phyloP scores from a whole-genome alignment of 306 rosid genomes.

The Clitoria ternatea region DNA sequence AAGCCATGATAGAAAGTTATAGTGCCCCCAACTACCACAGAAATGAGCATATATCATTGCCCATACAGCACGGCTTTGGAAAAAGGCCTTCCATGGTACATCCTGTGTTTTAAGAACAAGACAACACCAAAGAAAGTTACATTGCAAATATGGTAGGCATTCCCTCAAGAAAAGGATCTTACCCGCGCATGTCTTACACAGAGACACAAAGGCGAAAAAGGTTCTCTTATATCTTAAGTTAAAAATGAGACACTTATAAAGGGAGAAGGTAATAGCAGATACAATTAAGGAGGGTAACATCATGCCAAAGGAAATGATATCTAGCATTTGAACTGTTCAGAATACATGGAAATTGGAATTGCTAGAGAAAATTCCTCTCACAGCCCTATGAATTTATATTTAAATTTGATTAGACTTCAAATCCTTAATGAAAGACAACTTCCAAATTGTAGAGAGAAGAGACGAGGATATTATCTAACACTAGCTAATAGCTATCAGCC shows the following conservation, averaged over 20 bases:
- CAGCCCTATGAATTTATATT: neutral
- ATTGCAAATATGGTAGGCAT: neutral
- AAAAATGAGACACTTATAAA: neutral
- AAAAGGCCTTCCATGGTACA: slow-evolving; percentile 87
- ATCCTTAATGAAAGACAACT: neutral
- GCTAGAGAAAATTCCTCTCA: neutral
- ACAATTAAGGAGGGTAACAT: neutral
- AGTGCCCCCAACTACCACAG: slow-evolving; percentile 99
- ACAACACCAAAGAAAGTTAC: slow-evolving; percentile 25
- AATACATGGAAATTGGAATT: neutral
- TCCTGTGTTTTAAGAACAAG: slow-evolving; percentile 47
- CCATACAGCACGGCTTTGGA: slow-evolving; percentile 85
- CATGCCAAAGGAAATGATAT: slow-evolving; percentile 16
- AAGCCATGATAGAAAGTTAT: slow-evolving; percentile 91
- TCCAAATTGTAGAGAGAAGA: neutral
- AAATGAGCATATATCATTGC: slow-evolving; percentile 97
- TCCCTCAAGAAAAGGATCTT: neutral
- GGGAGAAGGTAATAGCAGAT: neutral
- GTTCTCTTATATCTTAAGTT: neutral
- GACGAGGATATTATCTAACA: neutral
- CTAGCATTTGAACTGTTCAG: neutral
- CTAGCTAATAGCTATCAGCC: neutral
- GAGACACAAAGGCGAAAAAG: neutral
- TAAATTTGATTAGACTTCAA: neutral
- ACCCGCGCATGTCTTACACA: neutral